Conservation (phyloP, 2,329 filamentous ascomycete species). For the Microdochium trichocladiopsis region DNA sequence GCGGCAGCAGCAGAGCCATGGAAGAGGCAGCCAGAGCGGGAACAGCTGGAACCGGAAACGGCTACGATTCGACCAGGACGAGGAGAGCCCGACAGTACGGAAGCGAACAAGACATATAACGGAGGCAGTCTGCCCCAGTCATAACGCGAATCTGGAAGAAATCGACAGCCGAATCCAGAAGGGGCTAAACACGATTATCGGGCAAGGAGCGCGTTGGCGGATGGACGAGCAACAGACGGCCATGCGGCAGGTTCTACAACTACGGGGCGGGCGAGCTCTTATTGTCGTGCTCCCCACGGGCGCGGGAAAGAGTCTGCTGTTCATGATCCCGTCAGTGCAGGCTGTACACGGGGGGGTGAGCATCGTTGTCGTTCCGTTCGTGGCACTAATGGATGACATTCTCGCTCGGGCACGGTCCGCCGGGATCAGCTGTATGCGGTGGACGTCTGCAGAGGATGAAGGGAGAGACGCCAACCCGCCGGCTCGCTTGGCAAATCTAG, state of each 20-base stretch:
- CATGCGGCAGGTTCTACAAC: neutral
- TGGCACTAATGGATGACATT: neutral
- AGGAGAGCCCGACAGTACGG: neutral
- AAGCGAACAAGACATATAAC: neutral
- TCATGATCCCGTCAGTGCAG: neutral
- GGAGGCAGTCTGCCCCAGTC: neutral
- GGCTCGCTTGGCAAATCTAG: neutral
- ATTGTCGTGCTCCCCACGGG: neutral
- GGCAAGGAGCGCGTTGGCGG: neutral
- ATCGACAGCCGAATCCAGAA: neutral
- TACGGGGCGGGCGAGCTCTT: neutral
- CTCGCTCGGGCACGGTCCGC: neutral
- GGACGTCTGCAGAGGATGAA: neutral
- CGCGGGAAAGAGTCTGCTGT: conserved; percentile 1
- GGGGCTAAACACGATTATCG: neutral
- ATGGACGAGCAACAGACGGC: neutral
- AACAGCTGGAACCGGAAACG: neutral
- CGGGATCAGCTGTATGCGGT: neutral
- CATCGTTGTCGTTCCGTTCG: neutral
- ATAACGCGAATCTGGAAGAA: neutral
- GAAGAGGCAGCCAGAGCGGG: neutral
- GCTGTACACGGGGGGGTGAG: neutral
- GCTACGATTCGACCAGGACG: neutral
- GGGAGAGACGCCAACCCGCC: neutral
- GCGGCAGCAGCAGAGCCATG: neutral